Evolutionary conservation across 1,139 yeast species (phyloP).

Genomic region (Hemisphaericaspora xylanilytica): DNA sequence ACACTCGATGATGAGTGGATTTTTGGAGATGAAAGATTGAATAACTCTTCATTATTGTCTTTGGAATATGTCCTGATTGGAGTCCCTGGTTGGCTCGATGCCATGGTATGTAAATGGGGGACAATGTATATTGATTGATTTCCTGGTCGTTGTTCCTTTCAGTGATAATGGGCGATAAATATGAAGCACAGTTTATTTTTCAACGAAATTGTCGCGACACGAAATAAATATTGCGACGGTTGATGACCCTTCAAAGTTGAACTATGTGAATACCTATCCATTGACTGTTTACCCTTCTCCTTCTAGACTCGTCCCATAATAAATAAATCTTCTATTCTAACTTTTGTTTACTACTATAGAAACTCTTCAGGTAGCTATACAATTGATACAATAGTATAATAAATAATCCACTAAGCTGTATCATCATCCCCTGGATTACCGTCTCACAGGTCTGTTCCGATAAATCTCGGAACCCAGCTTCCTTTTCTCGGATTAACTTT

Average conservation of each 20-base stretch:
- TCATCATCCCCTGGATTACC: conserved; percentile 63
- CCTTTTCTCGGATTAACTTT: conserved; percentile 64
- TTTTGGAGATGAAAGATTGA: neutral
- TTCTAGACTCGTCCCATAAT: no score
- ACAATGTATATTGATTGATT: no score
- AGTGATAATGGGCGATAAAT: no score
- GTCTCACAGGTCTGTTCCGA: conserved; percentile 64
- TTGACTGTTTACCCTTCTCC: neutral
- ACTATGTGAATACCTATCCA: no score
- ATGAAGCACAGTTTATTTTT: no score
- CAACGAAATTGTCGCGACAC: no score
- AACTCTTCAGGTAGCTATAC: conserved; percentile 59
- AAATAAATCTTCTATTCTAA: no score
- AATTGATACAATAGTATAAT: conserved; percentile 68
- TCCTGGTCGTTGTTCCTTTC: no score
- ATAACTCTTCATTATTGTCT: neutral
- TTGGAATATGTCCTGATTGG: neutral
- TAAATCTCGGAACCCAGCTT: conserved; percentile 63
- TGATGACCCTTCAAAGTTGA: no score
- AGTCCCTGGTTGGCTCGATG: neutral
- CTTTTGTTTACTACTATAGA: conserved; percentile 1
- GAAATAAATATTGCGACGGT: no score
- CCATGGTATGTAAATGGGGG: neutral
- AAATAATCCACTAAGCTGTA: conserved; percentile 57
- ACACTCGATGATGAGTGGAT: neutral